Conservation (phyloP, 2,329 filamentous ascomycete species). For the Hymenoscyphus linearis region DNA sequence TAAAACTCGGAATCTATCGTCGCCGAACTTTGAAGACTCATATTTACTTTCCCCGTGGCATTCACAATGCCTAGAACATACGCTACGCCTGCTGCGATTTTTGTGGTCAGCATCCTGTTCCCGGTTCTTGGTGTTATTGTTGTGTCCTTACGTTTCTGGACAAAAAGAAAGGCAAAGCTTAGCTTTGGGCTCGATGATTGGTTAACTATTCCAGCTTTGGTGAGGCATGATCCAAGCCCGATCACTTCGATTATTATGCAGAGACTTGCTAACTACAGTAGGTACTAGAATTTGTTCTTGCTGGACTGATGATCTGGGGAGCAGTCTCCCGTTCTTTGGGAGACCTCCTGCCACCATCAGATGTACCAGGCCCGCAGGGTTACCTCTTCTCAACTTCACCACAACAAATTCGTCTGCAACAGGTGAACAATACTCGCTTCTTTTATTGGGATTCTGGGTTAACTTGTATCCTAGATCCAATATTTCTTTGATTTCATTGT, state of each 20-base stretch:
- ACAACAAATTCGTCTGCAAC: neutral
- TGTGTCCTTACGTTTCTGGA: neutral
- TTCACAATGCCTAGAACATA: conserved; percentile 3
- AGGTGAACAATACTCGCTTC: neutral
- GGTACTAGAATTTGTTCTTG: conserved; percentile 1
- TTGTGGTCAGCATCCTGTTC: conserved; percentile 1
- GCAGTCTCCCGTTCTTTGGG: neutral
- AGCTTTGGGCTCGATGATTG: conserved; percentile 1
- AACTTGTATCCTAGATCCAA: neutral
- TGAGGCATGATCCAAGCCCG: neutral
- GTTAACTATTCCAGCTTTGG: conserved; percentile 2
- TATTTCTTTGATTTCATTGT: conserved; percentile 3
- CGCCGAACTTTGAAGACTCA: no score
- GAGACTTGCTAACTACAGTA: neutral
- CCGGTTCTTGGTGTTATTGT: neutral
- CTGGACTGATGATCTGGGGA: conserved; percentile 4
- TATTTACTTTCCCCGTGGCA: neutral
- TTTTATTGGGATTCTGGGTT: neutral
- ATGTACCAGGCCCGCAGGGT: neutral
- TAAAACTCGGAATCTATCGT: no score
- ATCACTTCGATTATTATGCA: neutral
- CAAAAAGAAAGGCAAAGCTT: neutral
- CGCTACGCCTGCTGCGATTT: neutral
- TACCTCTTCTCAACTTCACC: neutral
- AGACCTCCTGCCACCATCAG: neutral